These are phyloP conservation scores for Phytophthora aleatoria DNA, from an alignment of 352 stramenopile genomes.

Conservation along the genomic window DNA sequence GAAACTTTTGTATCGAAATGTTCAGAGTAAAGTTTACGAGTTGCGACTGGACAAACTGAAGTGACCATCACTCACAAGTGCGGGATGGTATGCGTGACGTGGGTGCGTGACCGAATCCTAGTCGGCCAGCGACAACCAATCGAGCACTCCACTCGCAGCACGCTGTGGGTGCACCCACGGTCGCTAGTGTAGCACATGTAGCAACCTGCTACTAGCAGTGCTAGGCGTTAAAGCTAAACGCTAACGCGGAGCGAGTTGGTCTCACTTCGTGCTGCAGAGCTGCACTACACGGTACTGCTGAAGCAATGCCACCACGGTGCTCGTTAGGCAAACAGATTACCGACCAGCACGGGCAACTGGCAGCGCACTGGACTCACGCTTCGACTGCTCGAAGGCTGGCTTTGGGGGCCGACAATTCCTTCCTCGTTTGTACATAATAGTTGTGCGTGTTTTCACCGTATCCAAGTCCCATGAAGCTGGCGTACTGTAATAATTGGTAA, in stretches of 20 bases:
- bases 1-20: slow-evolving; percentile 3
- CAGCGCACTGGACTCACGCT: too few species aligned
- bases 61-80: neutral
- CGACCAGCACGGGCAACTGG: too few species aligned
- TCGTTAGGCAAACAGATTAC: too few species aligned
- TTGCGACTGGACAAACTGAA: slow-evolving; percentile 1
- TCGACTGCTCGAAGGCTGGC: too few species aligned
- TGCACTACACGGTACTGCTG: too few species aligned
- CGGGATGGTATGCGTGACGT: slow-evolving; percentile 6
- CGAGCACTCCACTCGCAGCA: neutral
- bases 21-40: neutral
- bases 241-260: too few species aligned
- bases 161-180: neutral
- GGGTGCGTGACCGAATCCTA: slow-evolving; percentile 7
- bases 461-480: too few species aligned
- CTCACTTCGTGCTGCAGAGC: too few species aligned
- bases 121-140: slow-evolving; percentile 6
- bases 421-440: neutral
- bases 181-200: neutral
- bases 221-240: neutral
- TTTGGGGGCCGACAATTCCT: neutral
- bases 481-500: too few species aligned
- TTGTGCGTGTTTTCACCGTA: too few species aligned
- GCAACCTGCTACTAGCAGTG: neutral
- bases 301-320: too few species aligned